Evolutionary conservation across 1,139 yeast genomes (phyloP).

Genomic region (Debaryomyces sp.): DNA sequence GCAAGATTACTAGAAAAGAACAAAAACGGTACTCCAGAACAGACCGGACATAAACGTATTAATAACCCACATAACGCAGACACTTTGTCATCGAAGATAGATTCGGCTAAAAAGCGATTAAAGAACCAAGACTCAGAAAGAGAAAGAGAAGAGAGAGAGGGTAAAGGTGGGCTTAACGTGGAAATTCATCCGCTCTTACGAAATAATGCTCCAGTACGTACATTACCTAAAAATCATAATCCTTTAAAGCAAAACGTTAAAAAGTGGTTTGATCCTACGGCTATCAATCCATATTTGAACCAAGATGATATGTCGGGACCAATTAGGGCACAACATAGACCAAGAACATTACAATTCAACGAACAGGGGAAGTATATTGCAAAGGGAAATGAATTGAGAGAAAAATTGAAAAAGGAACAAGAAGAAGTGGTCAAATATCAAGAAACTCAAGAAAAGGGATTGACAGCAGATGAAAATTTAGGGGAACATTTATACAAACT

Average conservation of each 20-base stretch:
- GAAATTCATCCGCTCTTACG: conserved; percentile 64
- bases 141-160: conserved; percentile 8
- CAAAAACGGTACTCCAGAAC: not conserved
- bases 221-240: conserved; percentile 27
- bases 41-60: not conserved
- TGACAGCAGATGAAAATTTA: conserved; percentile 47
- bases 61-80: not conserved
- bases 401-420: conserved; percentile 35
- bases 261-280: conserved; percentile 38
- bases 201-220: conserved; percentile 23
- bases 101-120: not conserved
- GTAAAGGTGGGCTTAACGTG: conserved; percentile 49
- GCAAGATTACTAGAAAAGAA: conserved; percentile 9
- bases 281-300: conserved; percentile 66
- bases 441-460: conserved; percentile 39
- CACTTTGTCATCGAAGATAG: not conserved
- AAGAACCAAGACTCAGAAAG: not conserved
- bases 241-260: conserved; percentile 34
- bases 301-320: conserved; percentile 29
- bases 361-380: conserved; percentile 63
- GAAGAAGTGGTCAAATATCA: conserved; percentile 25
- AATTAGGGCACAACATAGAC: conserved; percentile 16
- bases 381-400: conserved; percentile 55
- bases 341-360: conserved; percentile 52
- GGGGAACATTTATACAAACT: conserved; percentile 57